A percentile compares a stretch with the other conserved stretches of the same genome.
Conservation (phyloP, 106 monocot genomes). For the Amphibolis antarctica region DNA sequence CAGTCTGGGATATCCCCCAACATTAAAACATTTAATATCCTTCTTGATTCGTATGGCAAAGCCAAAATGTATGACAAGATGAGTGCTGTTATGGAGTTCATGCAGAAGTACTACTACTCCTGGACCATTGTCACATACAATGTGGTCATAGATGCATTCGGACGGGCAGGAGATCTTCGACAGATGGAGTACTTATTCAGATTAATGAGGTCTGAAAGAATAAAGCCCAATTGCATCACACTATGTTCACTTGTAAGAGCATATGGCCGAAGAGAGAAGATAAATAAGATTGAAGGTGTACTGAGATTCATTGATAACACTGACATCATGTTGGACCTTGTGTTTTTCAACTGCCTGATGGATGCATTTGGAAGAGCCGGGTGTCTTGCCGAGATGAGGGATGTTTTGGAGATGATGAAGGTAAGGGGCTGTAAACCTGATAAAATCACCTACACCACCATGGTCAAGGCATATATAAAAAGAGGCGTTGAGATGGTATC, state of each 20-base stretch:
- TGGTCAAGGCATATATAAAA: constrained; percentile 74
- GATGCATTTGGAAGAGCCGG: constrained; percentile 89
- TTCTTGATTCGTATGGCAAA: constrained; percentile 89
- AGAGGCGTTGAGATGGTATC: constrained; percentile 61
- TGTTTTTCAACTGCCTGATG: constrained; percentile 87
- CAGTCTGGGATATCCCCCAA: constrained; percentile 69
- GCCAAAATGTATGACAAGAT: constrained; percentile 72
- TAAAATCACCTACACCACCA: constrained; percentile 75
- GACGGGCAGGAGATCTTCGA: constrained; percentile 65
- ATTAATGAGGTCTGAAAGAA: constrained; percentile 81
- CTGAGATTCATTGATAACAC: constrained; percentile 70
- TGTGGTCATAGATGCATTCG: constrained; percentile 93
- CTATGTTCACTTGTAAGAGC: constrained; percentile 82
- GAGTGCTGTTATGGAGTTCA: constrained; percentile 99
- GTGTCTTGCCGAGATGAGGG: constrained; percentile 73
- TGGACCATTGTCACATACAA: constrained; percentile 98
- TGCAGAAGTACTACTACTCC: constrained; percentile 88
- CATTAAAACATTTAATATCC: constrained; percentile 93
- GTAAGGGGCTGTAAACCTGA: constrained; percentile 53
- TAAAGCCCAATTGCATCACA: constrained; percentile 85
- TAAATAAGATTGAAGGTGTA: constrained; percentile 59
- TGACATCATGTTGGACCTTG: constrained; percentile 61
- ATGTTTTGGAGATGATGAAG: constrained; percentile 81
- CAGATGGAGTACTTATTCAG: constrained; percentile 93
- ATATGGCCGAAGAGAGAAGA: constrained; percentile 53